These are phyloP conservation scores for Collybia sp. DNA, from an alignment of 768 basidiomycete genomes.

Conservation along the genomic window DNA sequence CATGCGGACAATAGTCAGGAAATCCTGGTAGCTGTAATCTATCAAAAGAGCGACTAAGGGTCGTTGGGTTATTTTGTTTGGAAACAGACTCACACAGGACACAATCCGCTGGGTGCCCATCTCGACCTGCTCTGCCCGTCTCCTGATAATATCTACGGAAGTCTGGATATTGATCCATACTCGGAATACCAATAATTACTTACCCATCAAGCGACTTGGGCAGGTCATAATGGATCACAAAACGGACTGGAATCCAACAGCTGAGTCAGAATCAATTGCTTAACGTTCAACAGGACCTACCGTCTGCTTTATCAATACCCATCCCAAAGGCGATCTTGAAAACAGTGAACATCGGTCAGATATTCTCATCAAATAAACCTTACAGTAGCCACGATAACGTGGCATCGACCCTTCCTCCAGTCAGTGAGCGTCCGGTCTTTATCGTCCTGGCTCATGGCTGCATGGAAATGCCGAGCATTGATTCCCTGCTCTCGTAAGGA, in stretches of 20 bases:
- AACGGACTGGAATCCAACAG: conserved; percentile 58
- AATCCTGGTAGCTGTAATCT: conserved; percentile 70
- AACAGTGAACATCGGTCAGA: too few species aligned
- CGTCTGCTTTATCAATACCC: conserved; percentile 89
- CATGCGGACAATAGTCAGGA: conserved; percentile 47
- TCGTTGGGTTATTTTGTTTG: background rate
- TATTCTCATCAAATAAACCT: conserved; percentile 8
- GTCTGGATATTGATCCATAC: background rate
- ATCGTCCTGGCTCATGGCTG: conserved; percentile 60
- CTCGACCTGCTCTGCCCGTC: conserved; percentile 94
- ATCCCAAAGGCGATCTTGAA: conserved; percentile 91
- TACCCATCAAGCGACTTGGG: conserved; percentile 84
- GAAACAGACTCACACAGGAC: conserved; percentile 62
- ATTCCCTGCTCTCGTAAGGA: conserved; percentile 58
- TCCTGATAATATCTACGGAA: conserved; percentile 81
- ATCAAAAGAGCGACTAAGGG: conserved; percentile 4
- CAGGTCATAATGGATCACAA: conserved; percentile 84
- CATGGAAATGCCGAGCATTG: conserved; percentile 81
- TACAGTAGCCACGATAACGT: conserved; percentile 93
- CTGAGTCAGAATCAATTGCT: conserved; percentile 2
- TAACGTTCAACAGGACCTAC: conserved; percentile 27
- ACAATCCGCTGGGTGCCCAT: conserved; percentile 81
- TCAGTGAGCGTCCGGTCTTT: conserved; percentile 56
- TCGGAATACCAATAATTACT: too few species aligned
- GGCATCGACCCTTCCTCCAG: conserved; percentile 70